Evolutionary conservation across 2,329 filamentous ascomycete species (phyloP), one percentile per base, ranked within the genome.

Genomic region (Orbilia javanica): DNA sequence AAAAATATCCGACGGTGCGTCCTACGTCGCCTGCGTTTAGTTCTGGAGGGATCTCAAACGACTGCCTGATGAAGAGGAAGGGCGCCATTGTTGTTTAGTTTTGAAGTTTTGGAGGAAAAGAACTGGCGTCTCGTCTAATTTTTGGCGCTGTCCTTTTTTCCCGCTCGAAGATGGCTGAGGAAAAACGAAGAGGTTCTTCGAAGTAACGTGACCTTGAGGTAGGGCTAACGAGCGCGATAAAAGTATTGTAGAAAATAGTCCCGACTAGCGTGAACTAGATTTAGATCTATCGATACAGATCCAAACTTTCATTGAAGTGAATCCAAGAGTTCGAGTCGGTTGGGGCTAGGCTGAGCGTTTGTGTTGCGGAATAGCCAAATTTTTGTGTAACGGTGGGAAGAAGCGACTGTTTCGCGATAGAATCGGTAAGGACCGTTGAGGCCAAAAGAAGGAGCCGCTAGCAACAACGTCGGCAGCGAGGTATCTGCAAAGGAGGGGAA

Each of bases 1-100:
- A n/a, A 13, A 71, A 71, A n/a, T 66, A 77, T 18, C 60, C 13
- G 10, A 60, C 31, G 5, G 73, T 31, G 2, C 39, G 22, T 36
- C 50, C 66, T 25, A 55, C 18, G 11, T 64, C 68, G 1, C 39
- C 36, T n/a, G 42, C 27, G 6, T 74, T 42, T 29, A 69, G 18
- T 25, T 53, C 44, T n/a, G 55, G 34, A 11, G 34, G 55, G 1
- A 27, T 11, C 2, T 60, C 34, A 20, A n/a, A 39, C 2, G 31
- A 20, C 20, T 60, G 34, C 2, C 55, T 31, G 3, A 27, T 11
- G 25, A 39, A 10, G 10, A 60, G 55, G 18, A 3, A 42, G 15
- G 55, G 55, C 0, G 55, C 55, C 55, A 60, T 60, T 25, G 20
- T 50, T 25, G 18, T 53, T n/a, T n/a, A n/a, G n/a, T n/a, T n/a